Conservation (phyloP, 106 monocot genomes). For the Dactylorhiza incarnata region DNA sequence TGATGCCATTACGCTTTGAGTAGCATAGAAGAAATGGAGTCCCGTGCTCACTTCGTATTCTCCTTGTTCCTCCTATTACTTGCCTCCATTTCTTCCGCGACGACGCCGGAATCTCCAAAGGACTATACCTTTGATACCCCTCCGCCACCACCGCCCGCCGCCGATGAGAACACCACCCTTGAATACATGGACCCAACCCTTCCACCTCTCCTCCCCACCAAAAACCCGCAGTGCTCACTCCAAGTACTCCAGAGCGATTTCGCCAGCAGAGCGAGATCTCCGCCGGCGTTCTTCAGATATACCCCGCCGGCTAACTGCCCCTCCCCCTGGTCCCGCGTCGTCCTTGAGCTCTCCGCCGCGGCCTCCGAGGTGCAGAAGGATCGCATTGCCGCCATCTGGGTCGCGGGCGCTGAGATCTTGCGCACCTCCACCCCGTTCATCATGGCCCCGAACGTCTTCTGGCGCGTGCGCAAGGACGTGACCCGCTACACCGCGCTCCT, state of each 20-base stretch:
- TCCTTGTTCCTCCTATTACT: neutral
- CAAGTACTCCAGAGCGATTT: constrained; percentile 32
- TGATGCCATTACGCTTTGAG: neutral
- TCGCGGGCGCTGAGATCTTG: constrained; percentile 42
- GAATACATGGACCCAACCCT: constrained; percentile 45
- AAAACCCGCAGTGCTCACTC: constrained; percentile 31
- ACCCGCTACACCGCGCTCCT: constrained; percentile 39
- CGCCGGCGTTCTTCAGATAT: constrained; percentile 26
- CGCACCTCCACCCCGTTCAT: constrained; percentile 48
- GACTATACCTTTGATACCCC: neutral
- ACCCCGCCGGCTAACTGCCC: constrained; percentile 23
- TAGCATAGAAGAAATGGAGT: neutral
- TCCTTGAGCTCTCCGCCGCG: constrained; percentile 39
- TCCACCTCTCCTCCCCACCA: constrained; percentile 25
- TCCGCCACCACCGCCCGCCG: constrained; percentile 1
- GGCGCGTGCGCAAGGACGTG: constrained; percentile 46
- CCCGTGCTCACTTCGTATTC: neutral
- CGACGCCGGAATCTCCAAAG: neutral
- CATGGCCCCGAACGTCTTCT: constrained; percentile 25
- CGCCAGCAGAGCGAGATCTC: constrained; percentile 19
- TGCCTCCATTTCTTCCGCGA: neutral
- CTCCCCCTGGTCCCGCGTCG: constrained; percentile 25
- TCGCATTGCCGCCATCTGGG: constrained; percentile 51
- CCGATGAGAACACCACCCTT: neutral
- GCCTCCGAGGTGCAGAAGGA: constrained; percentile 26